Conservation (phyloP, 78 protist genomes). For the Neovahlkampfia damariscottae region DNA sequence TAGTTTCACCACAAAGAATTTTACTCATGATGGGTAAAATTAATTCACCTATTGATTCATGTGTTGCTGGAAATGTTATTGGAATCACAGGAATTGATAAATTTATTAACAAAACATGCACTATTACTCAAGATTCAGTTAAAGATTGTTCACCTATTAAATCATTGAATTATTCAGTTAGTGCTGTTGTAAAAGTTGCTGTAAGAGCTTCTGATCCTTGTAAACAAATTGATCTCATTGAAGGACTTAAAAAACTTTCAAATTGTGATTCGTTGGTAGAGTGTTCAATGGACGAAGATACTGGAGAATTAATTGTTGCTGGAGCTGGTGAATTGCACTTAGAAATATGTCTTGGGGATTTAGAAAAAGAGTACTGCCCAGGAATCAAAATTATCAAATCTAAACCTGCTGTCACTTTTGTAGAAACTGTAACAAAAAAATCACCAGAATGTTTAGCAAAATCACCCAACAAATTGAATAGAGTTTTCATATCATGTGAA, state of each 20-base stretch:
- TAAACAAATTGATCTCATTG: constrained; percentile 95
- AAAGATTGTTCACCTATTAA: constrained; percentile 88
- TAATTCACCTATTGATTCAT: constrained; percentile 74
- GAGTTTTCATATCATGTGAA: constrained; percentile 75
- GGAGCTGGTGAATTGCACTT: constrained; percentile 99
- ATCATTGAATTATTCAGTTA: constrained; percentile 98
- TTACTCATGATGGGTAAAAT: constrained; percentile 97
- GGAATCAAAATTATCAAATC: constrained; percentile 76
- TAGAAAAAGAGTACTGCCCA: constrained; percentile 82
- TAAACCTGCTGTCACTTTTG: constrained; percentile 95
- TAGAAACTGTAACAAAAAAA: constrained; percentile 79
- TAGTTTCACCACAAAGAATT: constrained; percentile 94
- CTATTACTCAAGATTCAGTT: constrained; percentile 89
- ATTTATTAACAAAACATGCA: constrained; percentile 94
- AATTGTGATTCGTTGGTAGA: constrained; percentile 90
- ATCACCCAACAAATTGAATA: constrained; percentile 99
- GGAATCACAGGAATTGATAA: constrained; percentile 98
- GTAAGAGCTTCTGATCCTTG: constrained; percentile 93
- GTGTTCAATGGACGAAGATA: constrained; percentile 73
- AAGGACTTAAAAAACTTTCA: constrained; percentile 93
- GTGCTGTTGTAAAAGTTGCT: constrained; percentile 99
- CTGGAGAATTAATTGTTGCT: constrained; percentile 99
- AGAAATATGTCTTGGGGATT: constrained; percentile 96
- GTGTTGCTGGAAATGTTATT: constrained; percentile 92
- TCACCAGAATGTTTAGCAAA: constrained; percentile 74